Conservation (phyloP, 202 grass and related monocot species). For the Zizania palustris region DNA sequence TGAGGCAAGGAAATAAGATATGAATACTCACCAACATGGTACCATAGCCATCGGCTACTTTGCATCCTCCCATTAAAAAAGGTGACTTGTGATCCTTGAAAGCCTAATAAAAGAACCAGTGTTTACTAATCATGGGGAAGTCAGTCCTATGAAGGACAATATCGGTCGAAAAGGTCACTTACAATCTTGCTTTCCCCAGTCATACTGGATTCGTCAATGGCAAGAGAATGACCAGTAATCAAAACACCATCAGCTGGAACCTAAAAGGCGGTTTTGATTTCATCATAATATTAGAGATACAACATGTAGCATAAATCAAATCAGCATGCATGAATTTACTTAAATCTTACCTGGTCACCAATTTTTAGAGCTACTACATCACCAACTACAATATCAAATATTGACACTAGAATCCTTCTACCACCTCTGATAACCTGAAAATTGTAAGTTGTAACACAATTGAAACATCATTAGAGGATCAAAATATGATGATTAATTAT, state of each 20-base stretch:
- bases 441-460: constrained; percentile 1
- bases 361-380: constrained; percentile 94
- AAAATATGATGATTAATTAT: constrained; percentile 22
- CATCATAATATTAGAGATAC: constrained; percentile 23
- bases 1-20: constrained; percentile 19
- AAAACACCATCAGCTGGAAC: constrained; percentile 86
- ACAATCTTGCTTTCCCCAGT: constrained; percentile 91
- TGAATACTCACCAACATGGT: constrained; percentile 77
- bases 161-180: constrained; percentile 37
- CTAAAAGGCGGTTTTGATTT: constrained; percentile 45
- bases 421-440: constrained; percentile 88
- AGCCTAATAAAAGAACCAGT: constrained; percentile 53
- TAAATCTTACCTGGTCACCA: constrained; percentile 81
- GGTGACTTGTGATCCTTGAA: constrained; percentile 70
- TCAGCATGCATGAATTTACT: constrained; percentile 25
- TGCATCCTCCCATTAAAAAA: constrained; percentile 85
- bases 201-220: constrained; percentile 94
- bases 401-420: constrained; percentile 76
- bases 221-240: constrained; percentile 71
- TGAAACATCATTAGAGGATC: constrained; percentile 32
- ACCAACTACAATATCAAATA: constrained; percentile 96
- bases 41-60: constrained; percentile 84
- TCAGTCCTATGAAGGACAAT: constrained; percentile 10
- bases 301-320: constrained; percentile 38
- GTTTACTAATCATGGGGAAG: constrained; percentile 40